These are phyloP conservation scores for Flaveria brownii DNA, from an alignment of 129 eudicot genomes.

Conservation along the genomic window DNA sequence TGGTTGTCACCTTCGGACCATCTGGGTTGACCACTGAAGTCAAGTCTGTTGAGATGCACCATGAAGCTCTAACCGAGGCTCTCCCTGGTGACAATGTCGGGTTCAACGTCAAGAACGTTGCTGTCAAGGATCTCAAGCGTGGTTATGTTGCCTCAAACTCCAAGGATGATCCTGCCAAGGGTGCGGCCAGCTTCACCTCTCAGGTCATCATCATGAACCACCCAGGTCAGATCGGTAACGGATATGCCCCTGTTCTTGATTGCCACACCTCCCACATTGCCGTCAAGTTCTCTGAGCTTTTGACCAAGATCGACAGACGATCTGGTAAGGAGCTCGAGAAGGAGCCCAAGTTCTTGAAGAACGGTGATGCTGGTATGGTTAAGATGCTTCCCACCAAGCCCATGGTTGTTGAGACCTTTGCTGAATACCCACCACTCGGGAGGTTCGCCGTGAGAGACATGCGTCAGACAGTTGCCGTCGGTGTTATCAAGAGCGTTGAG, in stretches of 20 bases:
- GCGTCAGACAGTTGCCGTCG: constrained; percentile 55
- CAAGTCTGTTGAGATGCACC: constrained; percentile 21
- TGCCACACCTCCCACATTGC: constrained; percentile 58
- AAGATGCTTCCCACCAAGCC: constrained; percentile 35
- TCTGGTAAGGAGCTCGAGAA: constrained; percentile 55
- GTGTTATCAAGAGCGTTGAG: constrained; percentile 51
- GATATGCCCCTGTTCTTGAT: constrained; percentile 50
- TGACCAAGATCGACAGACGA: constrained; percentile 37
- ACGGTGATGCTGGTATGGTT: constrained; percentile 21
- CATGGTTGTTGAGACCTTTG: constrained; percentile 42
- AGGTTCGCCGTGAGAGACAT: constrained; percentile 48
- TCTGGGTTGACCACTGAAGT: constrained; percentile 22
- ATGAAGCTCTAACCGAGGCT: constrained; percentile 26
- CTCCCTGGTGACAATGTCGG: constrained; percentile 54
- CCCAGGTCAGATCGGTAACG: constrained; percentile 55
- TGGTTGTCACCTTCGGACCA: constrained; percentile 37
- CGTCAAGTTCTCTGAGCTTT: constrained; percentile 12
- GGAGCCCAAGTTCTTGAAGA: constrained; percentile 38
- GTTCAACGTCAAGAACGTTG: constrained; percentile 53
- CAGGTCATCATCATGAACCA: constrained; percentile 58
- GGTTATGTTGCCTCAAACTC: constrained; percentile 31
- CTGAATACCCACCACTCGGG: constrained; percentile 38
- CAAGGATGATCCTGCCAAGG: constrained; percentile 38
- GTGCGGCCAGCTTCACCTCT: constrained; percentile 6
- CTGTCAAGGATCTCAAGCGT: constrained; percentile 19